Evolutionary conservation across 371 early-diverging fungal genomes (phyloP).

Genomic region (Amoeboaphelidium protococcarum): DNA sequence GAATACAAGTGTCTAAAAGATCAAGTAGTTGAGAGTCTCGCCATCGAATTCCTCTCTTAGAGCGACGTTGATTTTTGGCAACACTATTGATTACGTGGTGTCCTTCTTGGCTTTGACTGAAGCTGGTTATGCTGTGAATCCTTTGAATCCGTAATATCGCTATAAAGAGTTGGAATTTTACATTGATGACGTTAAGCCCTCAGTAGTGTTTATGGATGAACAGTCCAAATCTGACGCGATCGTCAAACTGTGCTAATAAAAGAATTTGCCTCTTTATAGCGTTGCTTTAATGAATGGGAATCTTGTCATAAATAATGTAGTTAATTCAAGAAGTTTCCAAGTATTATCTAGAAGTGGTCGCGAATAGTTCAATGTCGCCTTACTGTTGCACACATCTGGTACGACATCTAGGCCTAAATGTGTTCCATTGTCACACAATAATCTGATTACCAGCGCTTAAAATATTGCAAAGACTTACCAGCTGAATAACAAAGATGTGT

Average conservation of each 20-base stretch:
- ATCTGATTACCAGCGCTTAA: constrained; percentile 35
- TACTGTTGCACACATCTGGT: constrained; percentile 38
- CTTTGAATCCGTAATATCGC: constrained; percentile 45
- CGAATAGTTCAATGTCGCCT: constrained; percentile 31
- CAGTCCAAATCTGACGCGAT: too few species aligned
- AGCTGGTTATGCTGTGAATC: constrained; percentile 35
- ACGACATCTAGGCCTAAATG: constrained; percentile 20
- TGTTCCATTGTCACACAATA: constrained; percentile 58
- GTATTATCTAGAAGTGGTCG: too few species aligned
- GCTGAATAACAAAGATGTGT: constrained; percentile 26
- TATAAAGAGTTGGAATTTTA: constrained; percentile 48
- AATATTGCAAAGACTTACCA: constrained; percentile 43
- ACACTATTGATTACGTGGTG: constrained; percentile 33
- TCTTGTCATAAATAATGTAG: too few species aligned
- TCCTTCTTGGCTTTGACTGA: constrained; percentile 36
- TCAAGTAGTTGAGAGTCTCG: too few species aligned
- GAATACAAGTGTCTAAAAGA: too few species aligned
- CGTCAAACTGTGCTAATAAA: too few species aligned
- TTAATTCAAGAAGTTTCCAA: too few species aligned
- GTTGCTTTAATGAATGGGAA: too few species aligned
- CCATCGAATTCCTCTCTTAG: too few species aligned
- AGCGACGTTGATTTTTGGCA: constrained; percentile 36
- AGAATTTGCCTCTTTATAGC: too few species aligned
- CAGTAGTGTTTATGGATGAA: constrained; percentile 36
- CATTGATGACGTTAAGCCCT: constrained; percentile 34